A percentile compares a stretch with the other conserved stretches of the same genome.
Conservation (phyloP, 148 eudicot genomes). For the Persicaria maculosa region DNA sequence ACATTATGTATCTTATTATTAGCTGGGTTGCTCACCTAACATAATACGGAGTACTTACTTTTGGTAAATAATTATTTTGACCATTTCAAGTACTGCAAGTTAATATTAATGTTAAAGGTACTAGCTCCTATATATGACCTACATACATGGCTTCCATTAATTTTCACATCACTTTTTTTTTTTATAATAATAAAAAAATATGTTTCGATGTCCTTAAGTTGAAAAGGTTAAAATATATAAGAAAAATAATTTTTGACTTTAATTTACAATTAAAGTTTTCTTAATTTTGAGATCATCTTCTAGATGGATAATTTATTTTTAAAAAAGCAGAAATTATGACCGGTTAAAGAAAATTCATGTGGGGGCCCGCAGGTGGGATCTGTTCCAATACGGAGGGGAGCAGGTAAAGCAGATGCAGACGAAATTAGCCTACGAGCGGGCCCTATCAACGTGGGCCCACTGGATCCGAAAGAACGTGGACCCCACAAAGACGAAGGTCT, state of each 20-base stretch:
- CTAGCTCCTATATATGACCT: too few species aligned
- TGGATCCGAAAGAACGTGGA: constrained; percentile 32
- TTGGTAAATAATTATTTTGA: neutral
- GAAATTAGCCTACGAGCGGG: constrained; percentile 31
- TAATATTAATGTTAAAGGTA: too few species aligned
- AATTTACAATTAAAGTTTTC: neutral
- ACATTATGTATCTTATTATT: neutral
- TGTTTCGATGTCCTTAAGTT: too few species aligned
- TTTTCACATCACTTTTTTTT: too few species aligned
- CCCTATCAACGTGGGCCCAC: constrained; percentile 40
- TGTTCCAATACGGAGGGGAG: constrained; percentile 25
- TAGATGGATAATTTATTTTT: too few species aligned
- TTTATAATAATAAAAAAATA: too few species aligned
- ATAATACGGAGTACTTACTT: neutral
- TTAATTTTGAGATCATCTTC: neutral
- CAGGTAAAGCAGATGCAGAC: constrained; percentile 25
- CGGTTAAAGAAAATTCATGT: neutral
- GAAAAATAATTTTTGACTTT: neutral
- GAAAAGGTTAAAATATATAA: neutral
- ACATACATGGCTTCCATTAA: neutral
- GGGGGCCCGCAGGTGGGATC: constrained; percentile 38
- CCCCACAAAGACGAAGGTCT: constrained; percentile 32
- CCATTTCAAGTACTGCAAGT: neutral
- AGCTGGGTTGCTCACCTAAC: neutral
- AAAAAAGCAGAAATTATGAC: neutral